A percentile compares a stretch with the other conserved stretches of the same genome.
Conservation (phyloP, 495 filamentous ascomycete genomes). For the Podospora didyma region DNA sequence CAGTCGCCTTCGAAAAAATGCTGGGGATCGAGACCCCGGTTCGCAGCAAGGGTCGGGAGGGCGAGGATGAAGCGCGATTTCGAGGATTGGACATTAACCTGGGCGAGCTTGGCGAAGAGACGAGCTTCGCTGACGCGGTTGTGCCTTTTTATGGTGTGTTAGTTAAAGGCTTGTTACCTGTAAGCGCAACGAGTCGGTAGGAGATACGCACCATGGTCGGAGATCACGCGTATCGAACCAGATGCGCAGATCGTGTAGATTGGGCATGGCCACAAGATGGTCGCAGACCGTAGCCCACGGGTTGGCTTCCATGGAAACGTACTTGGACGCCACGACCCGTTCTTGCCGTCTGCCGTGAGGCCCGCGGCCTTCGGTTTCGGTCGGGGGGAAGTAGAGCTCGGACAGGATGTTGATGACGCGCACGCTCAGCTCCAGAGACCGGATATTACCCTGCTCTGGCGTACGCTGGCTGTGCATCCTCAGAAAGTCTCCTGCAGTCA, state of each 20-base stretch:
- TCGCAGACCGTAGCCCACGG: conserved; percentile 23
- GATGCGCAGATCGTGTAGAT: conserved; percentile 16
- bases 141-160: not conserved
- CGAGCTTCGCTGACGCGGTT: not conserved
- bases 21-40: not conserved
- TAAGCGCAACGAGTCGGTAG: too few species aligned
- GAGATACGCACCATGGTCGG: conserved; percentile 17
- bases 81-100: conserved; percentile 10
- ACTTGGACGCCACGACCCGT: not conserved
- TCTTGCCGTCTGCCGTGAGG: not conserved
- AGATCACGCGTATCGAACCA: conserved; percentile 29
- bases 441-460: conserved; percentile 2
- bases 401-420: conserved; percentile 17
- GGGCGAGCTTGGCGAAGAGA: conserved; percentile 1
- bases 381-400: conserved; percentile 19
- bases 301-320: conserved; percentile 14
- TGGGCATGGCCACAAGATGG: conserved; percentile 4
- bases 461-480: not conserved
- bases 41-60: conserved; percentile 16
- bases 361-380: conserved; percentile 6
- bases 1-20: not conserved
- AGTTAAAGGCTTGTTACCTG: not conserved
- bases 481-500: conserved; percentile 16
- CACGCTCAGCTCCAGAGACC: conserved; percentile 20
- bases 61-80: conserved; percentile 14